Percentiles rank a stretch among this genome's conserved stretches.
These are phyloP conservation scores for Madurella mycetomatis DNA, from an alignment of 2,329 filamentous ascomycete species.

Conservation along the genomic window DNA sequence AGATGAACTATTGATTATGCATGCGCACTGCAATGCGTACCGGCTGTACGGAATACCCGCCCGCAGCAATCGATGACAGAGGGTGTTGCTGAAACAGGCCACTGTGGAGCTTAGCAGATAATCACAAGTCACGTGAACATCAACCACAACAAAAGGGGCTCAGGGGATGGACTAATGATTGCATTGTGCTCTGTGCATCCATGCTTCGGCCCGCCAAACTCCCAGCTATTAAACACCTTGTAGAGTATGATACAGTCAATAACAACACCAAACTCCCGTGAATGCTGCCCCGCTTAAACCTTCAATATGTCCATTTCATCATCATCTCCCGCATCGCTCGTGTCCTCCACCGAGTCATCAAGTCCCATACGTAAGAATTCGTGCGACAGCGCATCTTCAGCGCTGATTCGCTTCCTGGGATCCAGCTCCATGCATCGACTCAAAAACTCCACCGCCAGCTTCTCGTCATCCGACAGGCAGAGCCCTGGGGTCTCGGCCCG, in stretches of 20 bases:
- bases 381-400: constrained; percentile 67
- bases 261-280: constrained; percentile 9
- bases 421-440: constrained; percentile 71
- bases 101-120: too few relatives aligned
- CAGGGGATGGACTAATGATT: neutral
- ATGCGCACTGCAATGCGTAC: too few relatives aligned
- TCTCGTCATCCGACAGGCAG: constrained; percentile 59
- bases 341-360: constrained; percentile 22
- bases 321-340: constrained; percentile 38
- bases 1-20: too few relatives aligned
- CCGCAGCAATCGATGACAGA: too few relatives aligned
- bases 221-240: neutral
- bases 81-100: too few relatives aligned
- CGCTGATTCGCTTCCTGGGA: constrained; percentile 67
- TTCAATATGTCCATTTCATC: constrained; percentile 52
- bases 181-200: neutral
- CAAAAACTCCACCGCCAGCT: constrained; percentile 68
- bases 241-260: neutral
- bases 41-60: too few relatives aligned
- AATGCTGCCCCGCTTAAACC: constrained; percentile 25
- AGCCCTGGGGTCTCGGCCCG: constrained; percentile 49
- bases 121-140: too few relatives aligned
- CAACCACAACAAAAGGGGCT: too few relatives aligned
- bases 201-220: neutral
- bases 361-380: constrained; percentile 55